Conservation (phyloP, 2,329 filamentous ascomycete species). For the Aureobasidium mangrovei region DNA sequence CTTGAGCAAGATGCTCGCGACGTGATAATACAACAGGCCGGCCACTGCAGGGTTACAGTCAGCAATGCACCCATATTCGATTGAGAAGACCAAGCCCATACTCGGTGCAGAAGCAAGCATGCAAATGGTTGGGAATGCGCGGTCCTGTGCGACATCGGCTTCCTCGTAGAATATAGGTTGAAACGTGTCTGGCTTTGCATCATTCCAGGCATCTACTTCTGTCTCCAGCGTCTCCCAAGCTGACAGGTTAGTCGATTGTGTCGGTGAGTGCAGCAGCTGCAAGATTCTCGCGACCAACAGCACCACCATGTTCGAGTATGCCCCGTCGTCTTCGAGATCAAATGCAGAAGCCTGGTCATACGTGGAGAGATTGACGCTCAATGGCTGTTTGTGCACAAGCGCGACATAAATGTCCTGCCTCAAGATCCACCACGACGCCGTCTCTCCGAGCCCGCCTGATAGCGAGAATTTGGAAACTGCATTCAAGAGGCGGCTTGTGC, state of each 20-base stretch:
- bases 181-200: slow-evolving; percentile 16
- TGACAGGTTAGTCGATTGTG: neutral
- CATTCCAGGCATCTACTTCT: slow-evolving; percentile 18
- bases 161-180: slow-evolving; percentile 24
- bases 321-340: slow-evolving; percentile 29
- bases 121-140: slow-evolving; percentile 25
- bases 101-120: slow-evolving; percentile 28
- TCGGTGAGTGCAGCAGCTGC: slow-evolving; percentile 16
- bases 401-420: slow-evolving; percentile 36
- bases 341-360: slow-evolving; percentile 33
- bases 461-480: slow-evolving; percentile 32
- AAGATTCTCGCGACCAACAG: slow-evolving; percentile 34
- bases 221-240: slow-evolving; percentile 1
- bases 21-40: slow-evolving; percentile 30
- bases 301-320: slow-evolving; percentile 32
- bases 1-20: slow-evolving; percentile 25
- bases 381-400: slow-evolving; percentile 29
- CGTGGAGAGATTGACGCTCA: slow-evolving; percentile 32
- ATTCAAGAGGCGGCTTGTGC: slow-evolving; percentile 32
- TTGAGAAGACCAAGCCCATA: slow-evolving; percentile 1
- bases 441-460: slow-evolving; percentile 33
- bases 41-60: slow-evolving; percentile 20
- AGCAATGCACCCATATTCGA: neutral
- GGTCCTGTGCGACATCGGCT: slow-evolving; percentile 14
- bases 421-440: slow-evolving; percentile 35